phyloP scores from a whole-genome alignment of 257 asterid genomes.

The Nyctanthes arbortristis region DNA sequence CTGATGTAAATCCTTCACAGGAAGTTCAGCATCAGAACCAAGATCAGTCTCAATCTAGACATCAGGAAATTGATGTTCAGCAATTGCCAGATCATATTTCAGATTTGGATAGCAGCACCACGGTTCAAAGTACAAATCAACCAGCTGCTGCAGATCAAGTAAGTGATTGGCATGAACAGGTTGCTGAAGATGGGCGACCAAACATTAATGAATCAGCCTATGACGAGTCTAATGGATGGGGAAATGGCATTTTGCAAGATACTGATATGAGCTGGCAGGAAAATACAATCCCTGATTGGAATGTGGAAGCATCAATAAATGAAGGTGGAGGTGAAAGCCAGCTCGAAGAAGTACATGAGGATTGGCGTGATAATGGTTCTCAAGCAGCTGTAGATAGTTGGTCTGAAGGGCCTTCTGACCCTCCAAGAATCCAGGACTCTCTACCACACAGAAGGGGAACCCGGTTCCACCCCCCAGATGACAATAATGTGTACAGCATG shows the following conservation, averaged over 20 bases:
- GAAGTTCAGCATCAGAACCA: conserved; percentile 53
- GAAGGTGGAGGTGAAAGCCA: conserved; percentile 37
- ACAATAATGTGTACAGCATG: conserved; percentile 91
- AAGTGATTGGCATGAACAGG: conserved; percentile 47
- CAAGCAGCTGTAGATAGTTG: conserved; percentile 59
- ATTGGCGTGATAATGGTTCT: conserved; percentile 57
- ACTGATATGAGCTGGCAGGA: conserved; percentile 50
- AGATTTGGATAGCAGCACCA: conserved; percentile 36
- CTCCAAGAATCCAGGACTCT: conserved; percentile 71
- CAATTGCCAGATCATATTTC: conserved; percentile 37
- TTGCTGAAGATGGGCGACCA: conserved; percentile 46
- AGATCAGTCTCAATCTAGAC: conserved; percentile 35
- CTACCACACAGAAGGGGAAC: conserved; percentile 51
- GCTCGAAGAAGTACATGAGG: conserved; percentile 39
- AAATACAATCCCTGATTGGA: conserved; percentile 40
- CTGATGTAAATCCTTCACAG: conserved; percentile 41
- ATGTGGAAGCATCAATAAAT: conserved; percentile 38
- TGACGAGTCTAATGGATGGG: conserved; percentile 46
- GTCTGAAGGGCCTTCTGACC: conserved; percentile 66
- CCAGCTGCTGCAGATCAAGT: conserved; percentile 45
- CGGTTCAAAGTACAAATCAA: conserved; percentile 37
- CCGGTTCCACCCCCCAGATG: conserved; percentile 91
- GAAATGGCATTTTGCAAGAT: conserved; percentile 35
- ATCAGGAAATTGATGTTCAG: conserved; percentile 38
- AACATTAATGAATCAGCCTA: conserved; percentile 32